Conservation (phyloP, 192 early-diverging fungal species). For the Bifiguratus adelaidae region DNA sequence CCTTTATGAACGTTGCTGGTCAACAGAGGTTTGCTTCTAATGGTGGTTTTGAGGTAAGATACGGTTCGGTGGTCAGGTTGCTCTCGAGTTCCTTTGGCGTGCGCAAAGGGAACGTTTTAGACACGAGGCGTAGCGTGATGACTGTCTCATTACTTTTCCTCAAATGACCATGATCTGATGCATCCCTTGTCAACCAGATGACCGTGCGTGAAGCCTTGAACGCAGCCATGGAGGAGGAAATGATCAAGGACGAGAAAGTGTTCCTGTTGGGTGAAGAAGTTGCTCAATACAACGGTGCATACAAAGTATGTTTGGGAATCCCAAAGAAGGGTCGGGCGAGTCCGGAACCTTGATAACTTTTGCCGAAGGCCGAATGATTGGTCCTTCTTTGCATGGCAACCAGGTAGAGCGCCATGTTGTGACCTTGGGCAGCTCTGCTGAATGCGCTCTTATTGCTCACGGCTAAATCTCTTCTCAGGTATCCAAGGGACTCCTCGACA, state of each 20-base stretch:
- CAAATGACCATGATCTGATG: not conserved
- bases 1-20: conserved; percentile 6
- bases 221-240: conserved; percentile 96
- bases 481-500: conserved; percentile 93
- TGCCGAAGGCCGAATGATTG: too few species aligned
- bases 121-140: too few species aligned
- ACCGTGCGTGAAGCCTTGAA: conserved; percentile 97
- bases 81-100: not conserved
- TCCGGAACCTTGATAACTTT: too few species aligned
- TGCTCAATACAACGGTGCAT: conserved; percentile 98
- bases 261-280: conserved; percentile 96
- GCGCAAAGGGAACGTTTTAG: too few species aligned
- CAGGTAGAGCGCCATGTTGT: not conserved
- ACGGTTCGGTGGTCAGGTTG: not conserved
- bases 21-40: conserved; percentile 22
- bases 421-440: too few species aligned
- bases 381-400: not conserved
- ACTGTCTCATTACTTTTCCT: not conserved
- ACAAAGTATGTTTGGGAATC: conserved; percentile 83
- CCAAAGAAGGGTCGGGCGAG: too few species aligned
- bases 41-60: conserved; percentile 14
- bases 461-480: conserved; percentile 58
- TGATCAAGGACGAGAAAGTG: conserved; percentile 81
- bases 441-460: too few species aligned
- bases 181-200: conserved; percentile 73